Base-by-base conservation (phyloP, 2,329 filamentous ascomycete genomes). In the Daldinia eschscholtzii region DNA sequence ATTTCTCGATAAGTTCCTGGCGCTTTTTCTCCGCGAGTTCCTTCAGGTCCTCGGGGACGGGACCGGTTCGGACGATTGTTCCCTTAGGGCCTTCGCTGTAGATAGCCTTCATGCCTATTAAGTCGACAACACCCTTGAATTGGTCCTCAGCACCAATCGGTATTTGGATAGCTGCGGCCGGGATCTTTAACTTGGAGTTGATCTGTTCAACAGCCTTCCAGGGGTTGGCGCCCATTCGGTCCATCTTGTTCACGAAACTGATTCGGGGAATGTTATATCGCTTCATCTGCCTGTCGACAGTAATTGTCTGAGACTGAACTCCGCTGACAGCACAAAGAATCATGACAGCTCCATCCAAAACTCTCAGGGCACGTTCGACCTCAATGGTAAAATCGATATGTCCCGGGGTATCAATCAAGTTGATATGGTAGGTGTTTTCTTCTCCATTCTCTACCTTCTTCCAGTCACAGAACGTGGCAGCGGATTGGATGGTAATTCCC, bases 381-480 rank as follows among this genome's bases (percentile, higher is more conserved):
- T 99, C 96, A 73, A 99, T 98, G 13, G 96, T 99, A 79, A 99
- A 99, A 81, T 99, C 96, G 78, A 99, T 98, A 83, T 99, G 96
- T 48, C 96, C 96, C 3, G 96, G 96, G 0, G 96, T 99, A 81
- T 99, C 96, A 79, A 99, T 99, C 86, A 99, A 85, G 83, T 99
- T 99, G 85, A 99, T 90, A 81, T 99, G 95, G 82, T 97, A 99
- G 75, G 91, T 93, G 81, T 97, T 90, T 59, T 98, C 93, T 78
- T 92, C 88, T 73, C 92, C 92, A 72, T 95, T 83, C 76, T 93
- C 91, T 81, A 89, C 91, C 85, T 97, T 98, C 73, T 92, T 84
- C 96, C 96, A 99, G 82, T 99, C 94, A 81, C 93, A 97, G 81
- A 97, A 99, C 0, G 96, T 99, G 26, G 96, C 96, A 10, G 96